These are phyloP conservation scores for Lasiodiplodia hormozganensis DNA, from an alignment of 2,329 filamentous ascomycete genomes.

Conservation along the genomic window DNA sequence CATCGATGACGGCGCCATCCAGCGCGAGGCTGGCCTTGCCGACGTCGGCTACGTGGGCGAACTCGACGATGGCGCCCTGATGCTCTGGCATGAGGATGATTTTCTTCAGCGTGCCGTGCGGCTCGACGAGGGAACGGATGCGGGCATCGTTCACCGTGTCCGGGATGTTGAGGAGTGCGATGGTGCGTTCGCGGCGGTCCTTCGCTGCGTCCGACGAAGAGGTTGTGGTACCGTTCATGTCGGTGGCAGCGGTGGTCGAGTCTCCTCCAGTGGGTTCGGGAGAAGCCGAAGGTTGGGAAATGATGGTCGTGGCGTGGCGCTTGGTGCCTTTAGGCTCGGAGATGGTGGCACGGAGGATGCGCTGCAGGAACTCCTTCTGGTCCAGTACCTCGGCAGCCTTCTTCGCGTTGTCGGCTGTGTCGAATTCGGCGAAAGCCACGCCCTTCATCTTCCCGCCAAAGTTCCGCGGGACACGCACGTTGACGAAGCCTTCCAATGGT, in stretches of 20 bases:
- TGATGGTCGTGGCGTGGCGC: slow-evolving; percentile 71
- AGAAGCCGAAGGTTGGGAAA: slow-evolving; percentile 48
- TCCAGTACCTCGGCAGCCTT: slow-evolving; percentile 43
- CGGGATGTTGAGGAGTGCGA: slow-evolving; percentile 84
- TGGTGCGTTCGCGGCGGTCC: slow-evolving; percentile 64
- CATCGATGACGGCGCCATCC: slow-evolving; percentile 45
- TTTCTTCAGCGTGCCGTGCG: slow-evolving; percentile 74
- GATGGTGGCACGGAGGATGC: slow-evolving; percentile 41
- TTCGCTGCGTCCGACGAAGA: slow-evolving; percentile 33
- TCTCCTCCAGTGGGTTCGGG: slow-evolving; percentile 29
- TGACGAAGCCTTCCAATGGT: slow-evolving; percentile 68
- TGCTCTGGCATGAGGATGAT: slow-evolving; percentile 81
- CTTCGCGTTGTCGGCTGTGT: slow-evolving; percentile 55
- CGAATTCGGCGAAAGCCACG: slow-evolving; percentile 80
- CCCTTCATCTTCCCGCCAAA: slow-evolving; percentile 75
- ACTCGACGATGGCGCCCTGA: slow-evolving; percentile 86
- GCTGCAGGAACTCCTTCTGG: slow-evolving; percentile 42
- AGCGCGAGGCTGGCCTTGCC: slow-evolving; percentile 70
- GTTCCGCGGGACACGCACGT: slow-evolving; percentile 73
- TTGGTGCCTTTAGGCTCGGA: slow-evolving; percentile 71
- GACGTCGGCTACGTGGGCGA: slow-evolving; percentile 70
- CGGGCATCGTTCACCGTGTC: slow-evolving; percentile 92
- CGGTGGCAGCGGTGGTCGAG: background rate
- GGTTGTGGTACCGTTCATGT: slow-evolving; percentile 32
- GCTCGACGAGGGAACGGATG: slow-evolving; percentile 74